Conservation (phyloP, 805 yeast species). For the Wickerhamiella galacta region DNA sequence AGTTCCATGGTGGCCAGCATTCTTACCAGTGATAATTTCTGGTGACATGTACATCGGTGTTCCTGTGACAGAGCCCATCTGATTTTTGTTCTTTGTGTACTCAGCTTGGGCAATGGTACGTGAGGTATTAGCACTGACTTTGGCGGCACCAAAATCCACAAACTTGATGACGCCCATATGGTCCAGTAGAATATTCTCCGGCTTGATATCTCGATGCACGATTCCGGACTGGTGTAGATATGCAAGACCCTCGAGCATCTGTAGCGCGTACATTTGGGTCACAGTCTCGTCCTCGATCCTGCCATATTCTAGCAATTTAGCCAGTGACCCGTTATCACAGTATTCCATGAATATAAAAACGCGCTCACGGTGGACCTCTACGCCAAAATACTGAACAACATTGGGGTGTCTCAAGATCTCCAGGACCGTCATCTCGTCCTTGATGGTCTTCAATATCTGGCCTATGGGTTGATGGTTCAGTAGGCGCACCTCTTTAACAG, state of each 20-base stretch:
- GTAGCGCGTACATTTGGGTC: conserved; percentile 75
- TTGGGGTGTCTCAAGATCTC: conserved; percentile 94
- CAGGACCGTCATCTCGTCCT: conserved; percentile 90
- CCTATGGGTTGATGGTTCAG: conserved; percentile 77
- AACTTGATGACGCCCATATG: conserved; percentile 86
- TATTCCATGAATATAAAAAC: conserved; percentile 95
- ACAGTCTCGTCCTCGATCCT: conserved; percentile 90
- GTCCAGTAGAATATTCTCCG: conserved; percentile 80
- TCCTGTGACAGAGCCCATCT: conserved; percentile 42
- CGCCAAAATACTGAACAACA: conserved; percentile 91
- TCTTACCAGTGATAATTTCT: conserved; percentile 73
- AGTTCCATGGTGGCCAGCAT: conserved; percentile 35
- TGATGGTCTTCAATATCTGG: conserved; percentile 71
- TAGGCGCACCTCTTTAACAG: conserved; percentile 86
- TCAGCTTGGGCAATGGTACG: conserved; percentile 24
- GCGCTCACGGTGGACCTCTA: conserved; percentile 89
- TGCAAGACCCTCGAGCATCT: conserved; percentile 88
- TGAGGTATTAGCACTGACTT: conserved; percentile 36
- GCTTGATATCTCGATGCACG: conserved; percentile 94
- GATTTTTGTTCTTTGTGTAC: conserved; percentile 4
- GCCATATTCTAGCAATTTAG: conserved; percentile 74
- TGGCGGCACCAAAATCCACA: conserved; percentile 97
- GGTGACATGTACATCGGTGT: conserved; percentile 99
- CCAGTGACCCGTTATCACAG: conserved; percentile 89
- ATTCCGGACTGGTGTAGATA: conserved; percentile 88